A percentile compares a stretch with the other conserved stretches of the same genome.
Conservation (phyloP, 192 early-diverging fungal genomes). For the Coemansia sp. region DNA sequence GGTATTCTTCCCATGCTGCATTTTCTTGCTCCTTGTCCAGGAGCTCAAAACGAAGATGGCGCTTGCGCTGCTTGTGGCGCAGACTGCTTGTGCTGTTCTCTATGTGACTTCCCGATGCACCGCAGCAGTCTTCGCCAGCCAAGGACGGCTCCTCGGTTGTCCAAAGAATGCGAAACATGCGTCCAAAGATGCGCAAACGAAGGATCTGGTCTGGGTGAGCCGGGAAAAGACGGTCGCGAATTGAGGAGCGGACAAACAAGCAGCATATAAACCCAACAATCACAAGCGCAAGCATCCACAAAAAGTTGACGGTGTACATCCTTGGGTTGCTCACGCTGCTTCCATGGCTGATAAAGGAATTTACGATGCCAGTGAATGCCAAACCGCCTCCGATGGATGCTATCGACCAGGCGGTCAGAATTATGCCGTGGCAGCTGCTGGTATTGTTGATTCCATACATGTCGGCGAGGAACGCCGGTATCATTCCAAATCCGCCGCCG, state of each 20-base stretch:
- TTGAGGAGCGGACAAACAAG: slow-evolving; percentile 62
- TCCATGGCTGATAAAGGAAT: slow-evolving; percentile 51
- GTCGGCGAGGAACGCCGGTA: slow-evolving; percentile 75
- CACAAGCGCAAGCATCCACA: slow-evolving; percentile 67
- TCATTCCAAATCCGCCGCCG: slow-evolving; percentile 75
- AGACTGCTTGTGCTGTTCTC: slow-evolving; percentile 11
- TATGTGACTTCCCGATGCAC: neutral
- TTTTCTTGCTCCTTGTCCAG: slow-evolving; percentile 44
- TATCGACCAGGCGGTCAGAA: slow-evolving; percentile 74
- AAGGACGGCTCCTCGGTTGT: neutral
- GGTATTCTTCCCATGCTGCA: slow-evolving; percentile 52
- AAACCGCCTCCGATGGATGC: slow-evolving; percentile 69
- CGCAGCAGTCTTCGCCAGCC: neutral
- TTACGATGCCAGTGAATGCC: slow-evolving; percentile 65
- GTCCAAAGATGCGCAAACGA: slow-evolving; percentile 66
- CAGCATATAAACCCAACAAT: slow-evolving; percentile 58
- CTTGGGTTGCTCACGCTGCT: slow-evolving; percentile 46
- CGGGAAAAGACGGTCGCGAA: slow-evolving; percentile 72
- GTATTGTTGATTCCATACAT: slow-evolving; percentile 78
- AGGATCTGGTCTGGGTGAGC: slow-evolving; percentile 59
- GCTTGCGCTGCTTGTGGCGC: neutral
- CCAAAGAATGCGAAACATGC: slow-evolving; percentile 55
- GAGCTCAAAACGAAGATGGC: slow-evolving; percentile 33
- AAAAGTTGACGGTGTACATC: slow-evolving; percentile 64
- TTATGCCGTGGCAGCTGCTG: slow-evolving; percentile 73